phyloP scores from a whole-genome alignment of 108 stramenopile genomes.

The Mediolabrus comicus region DNA sequence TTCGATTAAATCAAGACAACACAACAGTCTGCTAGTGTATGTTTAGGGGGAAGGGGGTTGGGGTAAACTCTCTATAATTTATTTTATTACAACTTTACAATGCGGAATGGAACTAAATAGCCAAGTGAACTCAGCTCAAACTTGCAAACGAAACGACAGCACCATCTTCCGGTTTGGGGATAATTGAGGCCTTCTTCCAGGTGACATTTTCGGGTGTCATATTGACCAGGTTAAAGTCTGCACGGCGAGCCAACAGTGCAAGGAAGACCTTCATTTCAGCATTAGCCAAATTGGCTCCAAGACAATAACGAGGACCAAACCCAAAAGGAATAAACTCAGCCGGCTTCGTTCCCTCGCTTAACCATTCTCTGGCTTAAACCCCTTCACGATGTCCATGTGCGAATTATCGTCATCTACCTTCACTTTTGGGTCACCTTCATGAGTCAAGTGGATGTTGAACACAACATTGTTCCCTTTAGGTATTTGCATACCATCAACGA shows the following conservation, averaged over 20 bases:
- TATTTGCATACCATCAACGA: constrained; percentile 52
- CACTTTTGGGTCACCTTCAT: constrained; percentile 34
- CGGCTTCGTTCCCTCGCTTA: constrained; percentile 24
- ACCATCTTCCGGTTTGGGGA: constrained; percentile 37
- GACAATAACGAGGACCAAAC: constrained; percentile 52
- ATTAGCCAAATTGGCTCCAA: constrained; percentile 50
- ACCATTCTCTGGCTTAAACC: constrained; percentile 53
- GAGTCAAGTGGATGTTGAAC: constrained; percentile 39
- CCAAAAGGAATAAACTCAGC: constrained; percentile 55
- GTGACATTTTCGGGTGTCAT: constrained; percentile 17
- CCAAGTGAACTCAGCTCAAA: constrained; percentile 1
- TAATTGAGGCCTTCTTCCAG: constrained; percentile 33
- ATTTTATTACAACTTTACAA: neutral
- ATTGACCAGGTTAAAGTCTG: constrained; percentile 40
- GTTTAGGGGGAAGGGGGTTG: neutral
- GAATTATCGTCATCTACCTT: constrained; percentile 19
- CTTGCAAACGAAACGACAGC: constrained; percentile 17
- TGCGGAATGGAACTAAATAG: neutral
- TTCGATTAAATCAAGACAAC: neutral
- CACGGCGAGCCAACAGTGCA: constrained; percentile 54
- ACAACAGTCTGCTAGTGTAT: neutral
- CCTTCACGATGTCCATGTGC: constrained; percentile 52
- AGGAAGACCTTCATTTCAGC: constrained; percentile 67
- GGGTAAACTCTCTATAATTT: neutral
- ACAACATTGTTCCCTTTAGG: constrained; percentile 49